Evolutionary conservation across 2,329 filamentous ascomycete species (phyloP), one percentile per base, ranked within the genome.

Genomic region (Camillea tinctor): DNA sequence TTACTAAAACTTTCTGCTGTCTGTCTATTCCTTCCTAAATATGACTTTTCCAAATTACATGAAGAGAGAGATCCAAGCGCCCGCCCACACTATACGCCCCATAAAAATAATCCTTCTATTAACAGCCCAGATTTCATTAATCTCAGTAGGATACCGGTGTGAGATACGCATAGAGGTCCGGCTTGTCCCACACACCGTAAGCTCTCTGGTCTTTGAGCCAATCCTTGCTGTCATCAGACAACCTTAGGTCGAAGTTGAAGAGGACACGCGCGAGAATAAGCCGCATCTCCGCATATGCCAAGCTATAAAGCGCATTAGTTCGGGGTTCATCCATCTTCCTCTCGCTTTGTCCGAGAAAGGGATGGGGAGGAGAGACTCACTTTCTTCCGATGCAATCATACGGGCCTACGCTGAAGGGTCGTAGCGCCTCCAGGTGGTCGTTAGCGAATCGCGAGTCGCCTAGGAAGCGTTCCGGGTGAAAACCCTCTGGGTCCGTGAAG

Each of bases 331-430:
- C 50, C 26, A 52, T 63, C 24, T 19, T 51, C 50, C 21, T 4
- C 19, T 20, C 48, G 30, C 9, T 13, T 5, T 17, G 13, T n/a
- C 23, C n/a, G n/a, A n/a, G n/a, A n/a, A n/a, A n/a, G n/a, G n/a
- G n/a, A n/a, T 7, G 11, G 17, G 4, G 9, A 23, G 17, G 5
- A 3, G 15, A 13, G 7, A 72, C 79, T 69, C 70, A 80, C 79
- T 82, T 82, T 61, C 74, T 74, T 1, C 81, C 82, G 22, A 84
- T 73, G 60, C 81, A 84, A 52, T 82, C 81, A 1, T 81, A 71
- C 5, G 81, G 77, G 0, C 82, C 81, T 2, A 79, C 55, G 1
- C 76, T 76, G 59, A 84, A 83, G 0, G 81, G 78, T 68, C 83
- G 78, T 54, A 80, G 73, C 1, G 74, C 76, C 0, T 77, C 76